These are phyloP conservation scores for Simmondsia chinensis DNA, from an alignment of 148 eudicot species.

Conservation along the genomic window DNA sequence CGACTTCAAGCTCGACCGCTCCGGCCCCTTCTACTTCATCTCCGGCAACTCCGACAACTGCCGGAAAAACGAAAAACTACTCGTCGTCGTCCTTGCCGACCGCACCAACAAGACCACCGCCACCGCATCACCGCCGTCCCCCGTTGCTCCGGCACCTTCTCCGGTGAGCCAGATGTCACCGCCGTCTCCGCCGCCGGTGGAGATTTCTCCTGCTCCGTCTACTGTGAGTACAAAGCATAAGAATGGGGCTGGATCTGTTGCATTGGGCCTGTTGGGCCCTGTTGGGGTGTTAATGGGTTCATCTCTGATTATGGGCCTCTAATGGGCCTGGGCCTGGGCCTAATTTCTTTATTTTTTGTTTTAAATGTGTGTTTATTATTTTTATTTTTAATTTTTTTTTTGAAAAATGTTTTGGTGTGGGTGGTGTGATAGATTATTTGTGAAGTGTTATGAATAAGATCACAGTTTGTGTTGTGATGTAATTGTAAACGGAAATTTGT, in stretches of 20 bases:
- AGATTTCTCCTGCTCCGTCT: constrained; percentile 30
- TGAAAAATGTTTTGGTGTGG: no score
- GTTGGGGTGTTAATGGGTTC: constrained; percentile 47
- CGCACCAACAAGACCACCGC: constrained; percentile 18
- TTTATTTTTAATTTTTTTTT: no score
- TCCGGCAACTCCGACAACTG: constrained; percentile 70
- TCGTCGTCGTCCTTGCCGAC: constrained; percentile 64
- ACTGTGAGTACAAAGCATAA: constrained; percentile 27
- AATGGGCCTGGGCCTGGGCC: no score
- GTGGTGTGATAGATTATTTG: no score
- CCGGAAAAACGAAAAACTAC: constrained; percentile 60
- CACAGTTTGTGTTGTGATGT: no score
- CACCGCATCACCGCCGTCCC: constrained; percentile 12
- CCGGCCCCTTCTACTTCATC: constrained; percentile 84
- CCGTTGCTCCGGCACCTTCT: constrained; percentile 18
- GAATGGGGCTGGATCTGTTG: constrained; percentile 26
- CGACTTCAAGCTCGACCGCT: constrained; percentile 35
- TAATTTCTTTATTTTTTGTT: no score
- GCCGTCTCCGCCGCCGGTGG: constrained; percentile 19
- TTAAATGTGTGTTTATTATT: no score
- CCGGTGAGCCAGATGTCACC: constrained; percentile 20
- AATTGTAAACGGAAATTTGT: no score
- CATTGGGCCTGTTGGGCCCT: constrained; percentile 20
- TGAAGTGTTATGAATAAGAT: no score
- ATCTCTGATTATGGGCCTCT: constrained; percentile 38